Percentiles rank a stretch among this genome's conserved stretches.
phyloP scores from a whole-genome alignment of 1,284 basidiomycete species.

The Agaricales sp. region DNA sequence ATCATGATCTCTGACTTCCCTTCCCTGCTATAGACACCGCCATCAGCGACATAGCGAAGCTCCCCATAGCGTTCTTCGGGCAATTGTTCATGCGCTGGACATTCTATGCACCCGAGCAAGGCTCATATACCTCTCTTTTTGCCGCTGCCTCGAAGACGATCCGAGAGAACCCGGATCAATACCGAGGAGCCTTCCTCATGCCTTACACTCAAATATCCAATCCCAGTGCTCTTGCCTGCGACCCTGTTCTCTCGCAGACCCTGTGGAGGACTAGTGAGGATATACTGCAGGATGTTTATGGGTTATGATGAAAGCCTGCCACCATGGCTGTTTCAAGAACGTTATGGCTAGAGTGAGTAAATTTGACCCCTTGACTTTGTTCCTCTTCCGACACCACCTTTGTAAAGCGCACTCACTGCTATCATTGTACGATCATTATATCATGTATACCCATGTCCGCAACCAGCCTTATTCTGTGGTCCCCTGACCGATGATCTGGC shows the following conservation, averaged over 20 bases:
- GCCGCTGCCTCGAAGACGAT: background rate
- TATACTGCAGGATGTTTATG: background rate
- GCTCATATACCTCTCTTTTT: background rate
- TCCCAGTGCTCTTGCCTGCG: background rate
- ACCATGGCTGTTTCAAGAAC: no score
- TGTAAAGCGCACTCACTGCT: no score
- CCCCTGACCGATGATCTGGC: no score
- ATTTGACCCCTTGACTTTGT: no score
- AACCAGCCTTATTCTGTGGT: no score
- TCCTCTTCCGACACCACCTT: no score
- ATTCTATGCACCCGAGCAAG: background rate
- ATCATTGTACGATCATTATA: no score
- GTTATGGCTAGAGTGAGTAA: no score
- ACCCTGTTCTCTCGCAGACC: background rate
- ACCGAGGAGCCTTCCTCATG: background rate
- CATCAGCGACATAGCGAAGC: background rate
- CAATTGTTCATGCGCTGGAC: background rate
- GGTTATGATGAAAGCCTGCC: background rate
- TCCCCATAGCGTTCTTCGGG: background rate
- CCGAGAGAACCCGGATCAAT: background rate
- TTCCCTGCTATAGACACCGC: background rate
- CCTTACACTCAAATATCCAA: background rate
- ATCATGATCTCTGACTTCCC: no score
- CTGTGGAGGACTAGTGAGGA: background rate
- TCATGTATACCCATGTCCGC: no score